phyloP scores from a whole-genome alignment of 129 eudicot genomes.

The Lactuca sativa region DNA sequence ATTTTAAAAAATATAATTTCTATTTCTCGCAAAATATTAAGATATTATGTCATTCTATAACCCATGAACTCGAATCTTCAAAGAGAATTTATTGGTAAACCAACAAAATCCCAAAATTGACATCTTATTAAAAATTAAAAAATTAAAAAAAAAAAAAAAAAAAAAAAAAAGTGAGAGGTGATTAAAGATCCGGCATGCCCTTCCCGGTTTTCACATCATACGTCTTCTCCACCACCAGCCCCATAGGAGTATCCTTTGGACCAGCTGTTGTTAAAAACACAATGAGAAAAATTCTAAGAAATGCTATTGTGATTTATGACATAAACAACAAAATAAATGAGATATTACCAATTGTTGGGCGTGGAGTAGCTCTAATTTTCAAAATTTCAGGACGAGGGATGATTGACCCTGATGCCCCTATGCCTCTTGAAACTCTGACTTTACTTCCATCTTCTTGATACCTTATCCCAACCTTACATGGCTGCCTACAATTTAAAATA shows the following conservation, averaged over 20 bases:
- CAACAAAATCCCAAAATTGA: not conserved
- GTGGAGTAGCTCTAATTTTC: conserved; percentile 78
- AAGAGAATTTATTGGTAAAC: too few species aligned
- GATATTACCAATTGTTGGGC: conserved; percentile 71
- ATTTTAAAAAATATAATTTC: too few species aligned
- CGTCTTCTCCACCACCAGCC: conserved; percentile 66
- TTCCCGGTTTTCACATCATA: conserved; percentile 70
- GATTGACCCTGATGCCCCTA: conserved; percentile 82
- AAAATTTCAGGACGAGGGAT: conserved; percentile 96
- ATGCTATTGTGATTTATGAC: not conserved
- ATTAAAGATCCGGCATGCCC: conserved; percentile 87
- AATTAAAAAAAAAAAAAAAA: too few species aligned
- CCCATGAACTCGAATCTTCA: too few species aligned
- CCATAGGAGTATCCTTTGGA: conserved; percentile 86
- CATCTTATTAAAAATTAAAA: not conserved
- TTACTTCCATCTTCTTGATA: conserved; percentile 89
- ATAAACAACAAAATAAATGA: not conserved
- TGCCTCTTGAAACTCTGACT: conserved; percentile 88
- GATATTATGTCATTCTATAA: too few species aligned
- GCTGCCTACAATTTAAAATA: conserved; percentile 44
- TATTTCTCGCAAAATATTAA: too few species aligned
- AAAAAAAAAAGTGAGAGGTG: too few species aligned
- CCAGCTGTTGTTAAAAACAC: conserved; percentile 62
- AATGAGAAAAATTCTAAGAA: not conserved
- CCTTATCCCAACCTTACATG: conserved; percentile 75